These are phyloP conservation scores for Trichophyton equinum DNA, from an alignment of 2,329 filamentous ascomycete species.

Conservation along the genomic window DNA sequence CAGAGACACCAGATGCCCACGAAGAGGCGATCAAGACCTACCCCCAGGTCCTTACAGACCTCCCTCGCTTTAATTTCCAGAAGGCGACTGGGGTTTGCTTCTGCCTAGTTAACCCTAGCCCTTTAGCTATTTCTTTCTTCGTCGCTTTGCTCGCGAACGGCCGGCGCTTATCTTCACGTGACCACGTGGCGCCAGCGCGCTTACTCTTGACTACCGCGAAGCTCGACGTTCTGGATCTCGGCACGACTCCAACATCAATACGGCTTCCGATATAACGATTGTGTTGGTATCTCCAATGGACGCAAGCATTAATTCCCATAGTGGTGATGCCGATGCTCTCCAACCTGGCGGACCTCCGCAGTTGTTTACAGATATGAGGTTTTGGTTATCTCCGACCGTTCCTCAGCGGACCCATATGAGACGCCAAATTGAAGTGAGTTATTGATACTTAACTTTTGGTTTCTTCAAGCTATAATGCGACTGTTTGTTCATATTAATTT, in stretches of 20 bases:
- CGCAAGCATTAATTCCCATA: not conserved
- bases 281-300: not conserved
- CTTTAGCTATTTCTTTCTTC: not conserved
- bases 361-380: constrained; percentile 43
- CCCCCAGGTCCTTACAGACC: not conserved
- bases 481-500: not conserved
- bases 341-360: not conserved
- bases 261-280: not conserved
- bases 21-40: not conserved
- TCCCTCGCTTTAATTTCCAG: not conserved
- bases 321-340: not conserved
- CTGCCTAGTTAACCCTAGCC: not conserved
- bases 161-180: constrained; percentile 1
- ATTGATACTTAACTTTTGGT: not conserved
- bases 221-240: too few relatives aligned
- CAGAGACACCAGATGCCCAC: not conserved
- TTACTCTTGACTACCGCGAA: constrained; percentile 2
- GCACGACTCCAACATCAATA: not conserved
- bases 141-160: not conserved
- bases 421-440: constrained; percentile 34
- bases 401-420: constrained; percentile 39
- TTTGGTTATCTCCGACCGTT: constrained; percentile 46
- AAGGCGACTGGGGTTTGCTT: not conserved
- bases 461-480: not conserved
- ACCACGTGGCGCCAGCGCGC: not conserved